phyloP scores from a whole-genome alignment of 352 stramenopile species.

The Globisporangium cystogenes region DNA sequence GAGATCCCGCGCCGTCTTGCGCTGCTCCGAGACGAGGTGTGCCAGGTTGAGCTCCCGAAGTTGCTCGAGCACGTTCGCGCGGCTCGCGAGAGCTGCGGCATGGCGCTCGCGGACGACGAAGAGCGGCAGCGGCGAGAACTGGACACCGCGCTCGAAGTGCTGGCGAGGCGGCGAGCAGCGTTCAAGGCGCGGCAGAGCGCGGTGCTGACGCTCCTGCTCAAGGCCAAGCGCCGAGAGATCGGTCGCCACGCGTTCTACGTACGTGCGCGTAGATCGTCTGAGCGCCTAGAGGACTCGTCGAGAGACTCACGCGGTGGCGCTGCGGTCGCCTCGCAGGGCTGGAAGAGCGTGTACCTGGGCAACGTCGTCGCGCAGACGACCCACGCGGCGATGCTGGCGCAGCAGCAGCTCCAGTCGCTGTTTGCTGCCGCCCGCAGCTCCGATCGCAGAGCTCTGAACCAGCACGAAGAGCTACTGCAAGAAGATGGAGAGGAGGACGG shows the following conservation, averaged over 20 bases:
- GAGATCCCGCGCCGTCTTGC: constrained; percentile 2
- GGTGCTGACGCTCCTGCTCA: constrained; percentile 8
- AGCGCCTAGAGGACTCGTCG: background rate
- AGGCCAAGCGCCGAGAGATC: constrained; percentile 7
- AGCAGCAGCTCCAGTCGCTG: constrained; percentile 9
- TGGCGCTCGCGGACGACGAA: constrained; percentile 23
- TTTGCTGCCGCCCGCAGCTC: background rate
- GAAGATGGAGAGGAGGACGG: background rate
- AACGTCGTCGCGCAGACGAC: constrained; percentile 48
- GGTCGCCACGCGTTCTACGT: constrained; percentile 21
- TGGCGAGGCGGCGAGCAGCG: background rate
- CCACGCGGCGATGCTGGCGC: constrained; percentile 55
- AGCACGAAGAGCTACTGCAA: background rate
- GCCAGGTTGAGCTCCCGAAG: constrained; percentile 4
- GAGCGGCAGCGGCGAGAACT: background rate
- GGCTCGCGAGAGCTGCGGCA: constrained; percentile 17
- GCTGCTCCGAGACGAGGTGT: constrained; percentile 17
- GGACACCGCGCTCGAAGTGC: background rate
- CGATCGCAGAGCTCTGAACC: background rate
- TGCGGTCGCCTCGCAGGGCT: constrained; percentile 28
- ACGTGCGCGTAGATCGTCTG: background rate
- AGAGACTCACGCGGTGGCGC: no score
- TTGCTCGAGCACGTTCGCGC: constrained; percentile 5
- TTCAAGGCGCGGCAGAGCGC: constrained; percentile 13
- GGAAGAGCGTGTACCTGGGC: constrained; percentile 50